Evolutionary conservation across 805 yeast genomes (phyloP), one percentile per base, ranked within the genome.

Genomic region (Vanderwaltozyma polyspora): DNA sequence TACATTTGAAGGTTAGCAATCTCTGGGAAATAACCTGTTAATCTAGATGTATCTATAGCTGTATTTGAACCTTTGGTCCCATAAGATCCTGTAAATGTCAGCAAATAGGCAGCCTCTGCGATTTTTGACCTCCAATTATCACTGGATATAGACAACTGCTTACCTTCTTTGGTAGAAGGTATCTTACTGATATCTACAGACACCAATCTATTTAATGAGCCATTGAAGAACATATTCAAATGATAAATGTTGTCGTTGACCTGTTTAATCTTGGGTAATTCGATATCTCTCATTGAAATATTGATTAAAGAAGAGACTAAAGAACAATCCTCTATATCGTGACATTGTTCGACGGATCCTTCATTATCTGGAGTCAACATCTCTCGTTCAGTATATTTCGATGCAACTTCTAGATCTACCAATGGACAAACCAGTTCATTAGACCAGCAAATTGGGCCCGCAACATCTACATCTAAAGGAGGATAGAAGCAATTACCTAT

Each of bases 1-100:
- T 68, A 52, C 7, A 60, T 47, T 7, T 62, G 50, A 1, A 62
- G 43, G 3, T 52, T 40, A 3, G 60, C 39, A 34, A 65, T 66
- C 38, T 82, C 86, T 0, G 95, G 94, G 6, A 79, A 51, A 77
- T 81, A 85, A 1, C 87, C 85, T 2, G 76, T 64, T 3, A 86
- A 43, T 28, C 74, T 55, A 45, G 60, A 82, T 0, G 81, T 68
- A 47, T 82, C 95, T 11, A 67, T 60, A 2, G 80, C 79, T 48
- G 82, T 72, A 50, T 85, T 83, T 0, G 94, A 83, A 0, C 95
- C 95, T 1, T 52, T 47, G 31, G 75, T 70, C n/a, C 62, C 61
- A 45, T 79, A 79, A 3, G 84, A 79, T 3, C 62, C 58, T 1
- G 74, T 72, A 56, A 66, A 55, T 0, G 79, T 51, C 44, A 72